phyloP scores from a whole-genome alignment of 2,329 filamentous ascomycete species.

The Fusarium sp. region DNA sequence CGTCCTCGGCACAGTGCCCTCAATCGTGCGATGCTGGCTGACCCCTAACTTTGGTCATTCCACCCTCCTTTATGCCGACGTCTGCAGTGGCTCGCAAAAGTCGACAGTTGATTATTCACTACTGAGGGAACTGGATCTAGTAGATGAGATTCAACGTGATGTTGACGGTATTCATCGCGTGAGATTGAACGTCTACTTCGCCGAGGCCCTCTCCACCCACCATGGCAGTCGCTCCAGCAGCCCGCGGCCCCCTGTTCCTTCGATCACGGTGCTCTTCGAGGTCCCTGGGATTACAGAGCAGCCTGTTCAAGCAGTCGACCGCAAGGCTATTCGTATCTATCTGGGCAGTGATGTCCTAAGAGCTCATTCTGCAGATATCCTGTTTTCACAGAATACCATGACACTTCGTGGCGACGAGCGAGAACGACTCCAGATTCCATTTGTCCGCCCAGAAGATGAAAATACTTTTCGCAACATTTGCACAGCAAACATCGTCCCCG shows the following conservation, averaged over 20 bases:
- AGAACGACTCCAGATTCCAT: conserved; percentile 88
- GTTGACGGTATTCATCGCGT: conserved; percentile 76
- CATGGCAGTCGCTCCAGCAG: conserved; percentile 78
- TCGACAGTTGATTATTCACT: conserved; percentile 84
- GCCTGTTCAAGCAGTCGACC: conserved; percentile 50
- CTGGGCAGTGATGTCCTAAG: conserved; percentile 90
- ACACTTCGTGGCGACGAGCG: conserved; percentile 87
- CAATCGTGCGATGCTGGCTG: conserved; percentile 96
- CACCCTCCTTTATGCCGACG: conserved; percentile 87
- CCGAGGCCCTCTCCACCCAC: conserved; percentile 86
- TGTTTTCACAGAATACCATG: conserved; percentile 93
- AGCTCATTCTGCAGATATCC: conserved; percentile 86
- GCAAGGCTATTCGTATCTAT: conserved; percentile 82
- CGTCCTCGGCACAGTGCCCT: conserved; percentile 87
- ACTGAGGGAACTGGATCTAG: conserved; percentile 78
- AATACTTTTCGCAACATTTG: conserved; percentile 80
- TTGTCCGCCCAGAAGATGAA: conserved; percentile 92
- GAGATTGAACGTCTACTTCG: conserved; percentile 85
- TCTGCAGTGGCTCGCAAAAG: conserved; percentile 91
- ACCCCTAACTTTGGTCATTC: conserved; percentile 90
- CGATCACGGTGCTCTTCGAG: conserved; percentile 82
- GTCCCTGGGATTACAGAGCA: conserved; percentile 71
- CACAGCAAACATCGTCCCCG: conserved; percentile 68
- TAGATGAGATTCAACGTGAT: conserved; percentile 73
- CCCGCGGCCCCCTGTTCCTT: conserved; percentile 78